Evolutionary conservation across 1,284 basidiomycete genomes (phyloP).

Genomic region (Gymnopus androsaceus): DNA sequence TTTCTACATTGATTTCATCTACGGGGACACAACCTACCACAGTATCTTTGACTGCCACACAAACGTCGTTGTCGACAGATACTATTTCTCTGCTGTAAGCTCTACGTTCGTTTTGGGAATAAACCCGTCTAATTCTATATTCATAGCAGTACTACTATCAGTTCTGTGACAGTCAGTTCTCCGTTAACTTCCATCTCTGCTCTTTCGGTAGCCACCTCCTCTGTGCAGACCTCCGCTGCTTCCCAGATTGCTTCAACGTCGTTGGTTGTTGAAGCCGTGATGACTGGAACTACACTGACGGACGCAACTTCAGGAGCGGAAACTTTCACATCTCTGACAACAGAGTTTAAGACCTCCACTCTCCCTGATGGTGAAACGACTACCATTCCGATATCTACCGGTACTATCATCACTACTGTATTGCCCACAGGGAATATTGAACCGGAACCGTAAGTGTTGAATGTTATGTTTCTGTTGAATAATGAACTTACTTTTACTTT

Average conservation of each 20-base stretch:
- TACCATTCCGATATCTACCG: constrained; percentile 6
- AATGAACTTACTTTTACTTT: not conserved
- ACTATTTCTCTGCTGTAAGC: not conserved
- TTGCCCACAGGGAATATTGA: constrained; percentile 9
- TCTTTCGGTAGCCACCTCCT: not conserved
- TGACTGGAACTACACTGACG: constrained; percentile 48
- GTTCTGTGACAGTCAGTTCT: not conserved
- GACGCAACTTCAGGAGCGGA: constrained; percentile 59
- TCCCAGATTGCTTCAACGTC: not conserved
- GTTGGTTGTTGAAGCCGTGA: not conserved
- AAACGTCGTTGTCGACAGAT: not conserved
- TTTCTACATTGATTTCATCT: too few species aligned
- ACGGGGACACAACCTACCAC: too few species aligned
- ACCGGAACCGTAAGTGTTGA: constrained; percentile 6
- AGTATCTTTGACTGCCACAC: too few species aligned
- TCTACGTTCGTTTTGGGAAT: not conserved
- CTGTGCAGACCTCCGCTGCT: not conserved
- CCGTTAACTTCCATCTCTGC: not conserved
- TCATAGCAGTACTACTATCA: not conserved
- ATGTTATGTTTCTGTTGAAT: not conserved
- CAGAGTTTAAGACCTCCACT: constrained; percentile 9
- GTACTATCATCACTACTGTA: constrained; percentile 4
- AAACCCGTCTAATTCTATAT: not conserved
- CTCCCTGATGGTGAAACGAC: constrained; percentile 8
- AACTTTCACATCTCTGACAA: constrained; percentile 48